Percentiles rank a stretch among this genome's conserved stretches.
These are phyloP conservation scores for Chlamydomonas schloesseri DNA, from an alignment of 139 green algal genomes.

Conservation along the genomic window DNA sequence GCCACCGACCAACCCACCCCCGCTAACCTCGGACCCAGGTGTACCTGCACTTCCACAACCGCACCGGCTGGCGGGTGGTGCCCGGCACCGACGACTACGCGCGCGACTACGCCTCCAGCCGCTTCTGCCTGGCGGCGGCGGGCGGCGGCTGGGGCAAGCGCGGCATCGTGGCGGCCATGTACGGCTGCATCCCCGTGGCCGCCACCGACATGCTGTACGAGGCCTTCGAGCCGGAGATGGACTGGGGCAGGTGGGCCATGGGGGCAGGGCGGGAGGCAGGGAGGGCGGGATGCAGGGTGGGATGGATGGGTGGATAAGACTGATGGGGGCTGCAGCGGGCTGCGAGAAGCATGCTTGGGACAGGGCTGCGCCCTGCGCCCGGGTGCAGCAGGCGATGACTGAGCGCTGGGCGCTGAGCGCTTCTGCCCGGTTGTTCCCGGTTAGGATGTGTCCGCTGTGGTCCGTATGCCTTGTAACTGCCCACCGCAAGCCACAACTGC, in stretches of 20 bases:
- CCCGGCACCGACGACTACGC: constrained; percentile 52
- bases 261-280: background rate
- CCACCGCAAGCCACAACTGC: too few relatives aligned
- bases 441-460: too few relatives aligned
- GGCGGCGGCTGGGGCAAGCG: constrained; percentile 65
- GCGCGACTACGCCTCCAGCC: constrained; percentile 47
- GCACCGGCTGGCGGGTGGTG: constrained; percentile 54
- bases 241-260: constrained; percentile 51
- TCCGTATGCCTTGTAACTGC: too few relatives aligned
- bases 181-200: constrained; percentile 58
- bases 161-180: constrained; percentile 62
- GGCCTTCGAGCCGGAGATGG: constrained; percentile 63
- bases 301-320: background rate
- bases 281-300: too few relatives aligned
- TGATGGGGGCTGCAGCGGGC: too few relatives aligned
- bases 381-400: too few relatives aligned
- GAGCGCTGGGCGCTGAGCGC: too few relatives aligned
- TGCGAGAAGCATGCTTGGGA: background rate
- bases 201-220: constrained; percentile 64
- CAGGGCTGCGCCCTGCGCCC: too few relatives aligned
- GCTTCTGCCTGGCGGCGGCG: constrained; percentile 58
- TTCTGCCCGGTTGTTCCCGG: too few relatives aligned
- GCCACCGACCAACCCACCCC: too few relatives aligned
- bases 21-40: too few relatives aligned
- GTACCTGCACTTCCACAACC: constrained; percentile 54